These are phyloP conservation scores for Podaxis sp. DNA, from an alignment of 768 basidiomycete genomes.

Conservation along the genomic window DNA sequence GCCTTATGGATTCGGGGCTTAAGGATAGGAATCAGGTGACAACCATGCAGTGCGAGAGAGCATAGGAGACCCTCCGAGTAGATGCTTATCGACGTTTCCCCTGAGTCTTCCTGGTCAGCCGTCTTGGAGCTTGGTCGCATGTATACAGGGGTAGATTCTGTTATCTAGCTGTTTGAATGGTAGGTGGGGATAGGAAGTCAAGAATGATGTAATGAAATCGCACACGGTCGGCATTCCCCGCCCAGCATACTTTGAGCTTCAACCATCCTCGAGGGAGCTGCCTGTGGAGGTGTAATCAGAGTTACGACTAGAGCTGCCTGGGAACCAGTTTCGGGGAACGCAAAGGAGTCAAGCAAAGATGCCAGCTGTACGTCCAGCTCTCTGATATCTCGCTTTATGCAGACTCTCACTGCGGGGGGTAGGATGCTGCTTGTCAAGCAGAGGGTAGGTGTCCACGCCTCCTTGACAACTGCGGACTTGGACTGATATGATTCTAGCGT, in stretches of 20 bases:
- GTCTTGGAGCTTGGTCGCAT: background rate
- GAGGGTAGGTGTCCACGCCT: conserved; percentile 18
- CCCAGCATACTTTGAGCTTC: background rate
- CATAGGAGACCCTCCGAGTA: background rate
- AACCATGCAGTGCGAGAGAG: background rate
- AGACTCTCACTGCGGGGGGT: conserved; percentile 20
- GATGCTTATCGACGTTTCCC: background rate
- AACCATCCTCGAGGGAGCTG: too few species aligned
- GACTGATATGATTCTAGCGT: conserved; percentile 37
- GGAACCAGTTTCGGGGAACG: background rate
- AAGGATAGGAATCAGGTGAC: background rate
- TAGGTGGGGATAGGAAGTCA: background rate
- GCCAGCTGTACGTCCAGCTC: background rate
- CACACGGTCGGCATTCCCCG: background rate
- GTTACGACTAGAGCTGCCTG: too few species aligned
- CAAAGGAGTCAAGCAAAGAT: background rate
- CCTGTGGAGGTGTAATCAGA: too few species aligned
- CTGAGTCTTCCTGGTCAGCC: background rate
- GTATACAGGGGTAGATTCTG: background rate
- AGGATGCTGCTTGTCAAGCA: conserved; percentile 20
- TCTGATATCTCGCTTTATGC: background rate
- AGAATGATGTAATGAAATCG: background rate
- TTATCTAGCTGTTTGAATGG: background rate
- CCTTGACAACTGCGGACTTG: background rate
- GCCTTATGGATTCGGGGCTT: background rate